These are phyloP conservation scores for Coccomyxa sp. DNA, from an alignment of 139 green algal genomes.

Conservation along the genomic window DNA sequence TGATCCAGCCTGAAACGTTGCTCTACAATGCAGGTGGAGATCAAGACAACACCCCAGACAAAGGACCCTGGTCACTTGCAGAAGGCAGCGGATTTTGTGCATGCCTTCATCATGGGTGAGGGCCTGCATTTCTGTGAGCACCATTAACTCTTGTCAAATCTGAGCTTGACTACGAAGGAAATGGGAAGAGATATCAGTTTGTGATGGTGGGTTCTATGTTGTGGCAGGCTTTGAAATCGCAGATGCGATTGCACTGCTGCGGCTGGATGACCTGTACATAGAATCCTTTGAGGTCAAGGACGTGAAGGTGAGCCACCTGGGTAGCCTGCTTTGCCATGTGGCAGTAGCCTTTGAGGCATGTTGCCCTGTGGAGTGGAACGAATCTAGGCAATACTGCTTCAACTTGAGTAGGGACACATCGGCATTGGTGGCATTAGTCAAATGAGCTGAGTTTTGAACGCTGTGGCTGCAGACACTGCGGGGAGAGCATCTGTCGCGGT, in stretches of 20 bases:
- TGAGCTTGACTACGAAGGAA: background rate
- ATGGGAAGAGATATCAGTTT: background rate
- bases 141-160: background rate
- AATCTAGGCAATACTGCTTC: too few species aligned
- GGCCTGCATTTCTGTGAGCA: slow-evolving; percentile 15
- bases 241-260: slow-evolving; percentile 94
- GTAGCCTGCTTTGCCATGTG: background rate
- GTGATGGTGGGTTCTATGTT: background rate
- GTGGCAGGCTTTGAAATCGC: slow-evolving; percentile 75
- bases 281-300: slow-evolving; percentile 99
- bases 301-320: slow-evolving; percentile 66
- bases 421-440: too few species aligned
- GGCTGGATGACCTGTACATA: slow-evolving; percentile 97
- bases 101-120: slow-evolving; percentile 91
- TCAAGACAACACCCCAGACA: slow-evolving; percentile 89
- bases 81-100: slow-evolving; percentile 97
- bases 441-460: background rate
- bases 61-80: slow-evolving; percentile 81
- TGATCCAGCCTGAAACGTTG: background rate
- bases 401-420: too few species aligned
- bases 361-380: too few species aligned
- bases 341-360: too few species aligned
- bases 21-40: slow-evolving; percentile 75
- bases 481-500: slow-evolving; percentile 93
- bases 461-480: slow-evolving; percentile 75